phyloP scores from a whole-genome alignment of 2,329 filamentous ascomycete genomes.

The Epichloe baconii region DNA sequence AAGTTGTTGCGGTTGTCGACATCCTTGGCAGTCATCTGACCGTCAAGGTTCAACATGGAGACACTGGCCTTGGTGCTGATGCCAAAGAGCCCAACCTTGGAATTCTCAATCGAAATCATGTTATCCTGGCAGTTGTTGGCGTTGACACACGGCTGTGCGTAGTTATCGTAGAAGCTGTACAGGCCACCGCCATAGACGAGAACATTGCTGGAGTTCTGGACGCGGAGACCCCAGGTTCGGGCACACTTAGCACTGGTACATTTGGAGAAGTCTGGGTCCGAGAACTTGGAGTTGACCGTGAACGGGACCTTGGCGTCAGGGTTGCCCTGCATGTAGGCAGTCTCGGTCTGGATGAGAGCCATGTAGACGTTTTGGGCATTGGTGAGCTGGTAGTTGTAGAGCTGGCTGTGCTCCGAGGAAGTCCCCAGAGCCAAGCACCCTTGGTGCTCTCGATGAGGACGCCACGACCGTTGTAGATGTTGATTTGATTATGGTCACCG shows the following conservation, averaged over 20 bases:
- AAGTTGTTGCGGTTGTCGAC: constrained; percentile 53
- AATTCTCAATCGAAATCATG: constrained; percentile 62
- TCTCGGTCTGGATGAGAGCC: constrained; percentile 78
- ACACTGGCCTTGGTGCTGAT: constrained; percentile 61
- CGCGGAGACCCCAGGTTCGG: constrained; percentile 66
- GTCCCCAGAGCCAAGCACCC: constrained; percentile 75
- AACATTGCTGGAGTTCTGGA: constrained; percentile 53
- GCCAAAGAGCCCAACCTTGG: constrained; percentile 51
- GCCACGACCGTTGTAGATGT: constrained; percentile 80
- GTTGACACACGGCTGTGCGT: constrained; percentile 54
- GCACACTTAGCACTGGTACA: constrained; percentile 46
- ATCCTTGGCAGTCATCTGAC: constrained; percentile 38
- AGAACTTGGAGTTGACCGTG: constrained; percentile 39
- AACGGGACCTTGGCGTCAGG: constrained; percentile 59
- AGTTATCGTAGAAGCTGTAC: constrained; percentile 79
- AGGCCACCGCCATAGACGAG: constrained; percentile 61
- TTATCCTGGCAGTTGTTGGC: constrained; percentile 62
- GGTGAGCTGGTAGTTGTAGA: constrained; percentile 77
- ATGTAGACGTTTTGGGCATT: constrained; percentile 71
- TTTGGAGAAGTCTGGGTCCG: constrained; percentile 55
- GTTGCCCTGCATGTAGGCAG: constrained; percentile 77
- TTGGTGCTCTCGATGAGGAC: constrained; percentile 63
- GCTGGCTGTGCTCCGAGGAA: constrained; percentile 49
- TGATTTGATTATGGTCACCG: constrained; percentile 60
- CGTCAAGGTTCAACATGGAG: constrained; percentile 59